Conservation (phyloP, 2,329 filamentous ascomycete genomes). For the Venturia effusa region DNA sequence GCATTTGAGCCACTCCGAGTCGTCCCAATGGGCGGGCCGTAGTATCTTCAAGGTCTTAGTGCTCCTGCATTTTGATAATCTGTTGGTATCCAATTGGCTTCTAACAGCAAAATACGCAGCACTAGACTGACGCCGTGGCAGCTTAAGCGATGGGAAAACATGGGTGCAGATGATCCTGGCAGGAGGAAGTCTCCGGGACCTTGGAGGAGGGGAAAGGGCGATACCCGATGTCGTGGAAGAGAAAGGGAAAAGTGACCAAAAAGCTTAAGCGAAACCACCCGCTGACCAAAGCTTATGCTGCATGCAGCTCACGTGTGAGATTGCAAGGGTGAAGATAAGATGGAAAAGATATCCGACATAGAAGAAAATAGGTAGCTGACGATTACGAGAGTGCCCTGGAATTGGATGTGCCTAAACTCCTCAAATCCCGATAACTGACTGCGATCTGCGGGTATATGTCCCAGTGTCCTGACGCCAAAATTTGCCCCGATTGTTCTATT, state of each 20-base stretch:
- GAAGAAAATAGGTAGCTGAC: too few species aligned
- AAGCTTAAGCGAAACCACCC: neutral
- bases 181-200: neutral
- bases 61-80: neutral
- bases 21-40: neutral
- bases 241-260: neutral
- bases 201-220: neutral
- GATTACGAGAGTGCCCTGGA: neutral
- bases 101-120: neutral
- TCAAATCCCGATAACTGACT: neutral
- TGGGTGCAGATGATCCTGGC: neutral
- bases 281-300: slow-evolving; percentile 2
- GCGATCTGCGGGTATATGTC: neutral
- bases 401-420: neutral
- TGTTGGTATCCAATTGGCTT: neutral
- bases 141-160: neutral
- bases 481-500: neutral
- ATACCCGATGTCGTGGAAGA: neutral
- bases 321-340: neutral
- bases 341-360: neutral
- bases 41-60: neutral
- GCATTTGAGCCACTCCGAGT: neutral
- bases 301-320: neutral
- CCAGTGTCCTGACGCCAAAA: neutral
- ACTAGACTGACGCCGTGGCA: neutral